A percentile compares a stretch with the other conserved stretches of the same genome.
Conservation (phyloP, 495 filamentous ascomycete genomes). For the Xylaria longipes region DNA sequence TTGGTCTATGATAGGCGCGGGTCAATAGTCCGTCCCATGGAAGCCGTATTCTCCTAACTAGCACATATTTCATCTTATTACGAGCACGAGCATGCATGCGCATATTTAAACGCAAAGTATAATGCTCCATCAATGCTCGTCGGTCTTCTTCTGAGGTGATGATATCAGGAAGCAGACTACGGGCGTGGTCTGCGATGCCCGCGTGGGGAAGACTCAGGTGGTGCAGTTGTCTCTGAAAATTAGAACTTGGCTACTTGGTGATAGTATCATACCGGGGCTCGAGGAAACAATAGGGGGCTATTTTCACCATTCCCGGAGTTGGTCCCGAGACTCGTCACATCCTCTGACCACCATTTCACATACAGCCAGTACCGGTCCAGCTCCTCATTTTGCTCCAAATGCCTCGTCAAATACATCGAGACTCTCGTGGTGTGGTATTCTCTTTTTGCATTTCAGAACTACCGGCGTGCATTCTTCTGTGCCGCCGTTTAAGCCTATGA, state of each 20-base stretch:
- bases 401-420: slow-evolving; percentile 20
- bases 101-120: background rate
- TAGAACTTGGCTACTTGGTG: slow-evolving; percentile 1
- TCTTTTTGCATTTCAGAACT: slow-evolving; percentile 53
- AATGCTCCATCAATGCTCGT: background rate
- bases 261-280: background rate
- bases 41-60: background rate
- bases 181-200: background rate
- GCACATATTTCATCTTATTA: background rate
- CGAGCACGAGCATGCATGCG: background rate
- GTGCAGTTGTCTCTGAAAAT: background rate
- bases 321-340: slow-evolving; percentile 4
- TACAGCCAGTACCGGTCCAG: background rate
- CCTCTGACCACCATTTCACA: slow-evolving; percentile 8
- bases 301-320: slow-evolving; percentile 15
- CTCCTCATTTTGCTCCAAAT: slow-evolving; percentile 10
- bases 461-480: slow-evolving; percentile 51
- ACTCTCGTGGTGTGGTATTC: slow-evolving; percentile 35
- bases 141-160: background rate
- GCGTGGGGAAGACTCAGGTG: background rate
- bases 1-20: background rate
- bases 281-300: background rate
- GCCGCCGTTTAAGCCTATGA: slow-evolving; percentile 53
- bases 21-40: background rate
- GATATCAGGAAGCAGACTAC: background rate